Evolutionary conservation across 129 eudicot species (phyloP).

Genomic region (Flaveria sonorensis): DNA sequence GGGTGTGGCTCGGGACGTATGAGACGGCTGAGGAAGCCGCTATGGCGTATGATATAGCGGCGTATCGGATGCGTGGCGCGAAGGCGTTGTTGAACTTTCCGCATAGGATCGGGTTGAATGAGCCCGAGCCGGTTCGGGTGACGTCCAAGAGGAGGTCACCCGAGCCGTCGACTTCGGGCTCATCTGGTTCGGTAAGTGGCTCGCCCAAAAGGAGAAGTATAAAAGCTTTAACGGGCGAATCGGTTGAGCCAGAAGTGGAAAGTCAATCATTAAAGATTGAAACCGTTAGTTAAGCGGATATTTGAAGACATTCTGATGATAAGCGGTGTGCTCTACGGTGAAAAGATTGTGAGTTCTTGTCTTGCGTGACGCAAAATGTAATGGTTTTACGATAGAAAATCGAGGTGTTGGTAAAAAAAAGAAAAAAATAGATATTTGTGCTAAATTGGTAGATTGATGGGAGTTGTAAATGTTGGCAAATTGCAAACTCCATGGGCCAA

Average conservation of each 20-base stretch:
- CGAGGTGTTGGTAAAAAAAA: no score
- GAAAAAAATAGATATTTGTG: not conserved
- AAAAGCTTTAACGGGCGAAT: conserved; percentile 37
- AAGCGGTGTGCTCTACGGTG: no score
- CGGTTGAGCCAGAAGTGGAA: conserved; percentile 56
- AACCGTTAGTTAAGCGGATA: conserved; percentile 27
- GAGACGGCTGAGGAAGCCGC: conserved; percentile 96
- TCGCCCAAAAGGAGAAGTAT: conserved; percentile 54
- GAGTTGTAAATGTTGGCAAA: conserved; percentile 3
- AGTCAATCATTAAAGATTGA: conserved; percentile 47
- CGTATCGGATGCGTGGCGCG: conserved; percentile 83
- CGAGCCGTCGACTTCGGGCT: conserved; percentile 52
- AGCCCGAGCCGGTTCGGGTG: conserved; percentile 80
- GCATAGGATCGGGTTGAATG: conserved; percentile 58
- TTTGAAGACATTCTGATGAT: no score
- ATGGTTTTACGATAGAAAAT: no score
- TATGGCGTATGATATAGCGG: conserved; percentile 76
- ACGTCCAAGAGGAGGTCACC: conserved; percentile 70
- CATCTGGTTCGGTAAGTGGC: conserved; percentile 58
- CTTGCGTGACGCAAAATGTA: no score
- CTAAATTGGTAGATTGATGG: conserved; percentile 12
- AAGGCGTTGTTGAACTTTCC: conserved; percentile 80
- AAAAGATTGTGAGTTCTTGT: no score
- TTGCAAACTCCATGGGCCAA: conserved; percentile 21
- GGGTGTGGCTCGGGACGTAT: conserved; percentile 93